Evolutionary conservation across 2,329 filamentous ascomycete genomes (phyloP).

Genomic region (Apiospora koreana): DNA sequence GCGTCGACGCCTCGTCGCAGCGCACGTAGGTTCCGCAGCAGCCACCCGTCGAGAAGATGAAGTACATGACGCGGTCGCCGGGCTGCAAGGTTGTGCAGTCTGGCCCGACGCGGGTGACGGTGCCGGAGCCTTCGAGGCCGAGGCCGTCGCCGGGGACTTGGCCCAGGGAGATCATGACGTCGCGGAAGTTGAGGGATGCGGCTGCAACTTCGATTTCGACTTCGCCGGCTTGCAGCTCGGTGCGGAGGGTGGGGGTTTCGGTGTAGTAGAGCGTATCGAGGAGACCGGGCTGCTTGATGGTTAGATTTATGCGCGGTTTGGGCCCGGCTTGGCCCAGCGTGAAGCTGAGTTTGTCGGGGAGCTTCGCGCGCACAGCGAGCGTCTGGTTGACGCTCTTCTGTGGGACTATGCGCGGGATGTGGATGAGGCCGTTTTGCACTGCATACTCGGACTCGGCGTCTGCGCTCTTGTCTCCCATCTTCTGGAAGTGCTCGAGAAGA

Average conservation of each 20-base stretch:
- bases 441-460: conserved; percentile 10
- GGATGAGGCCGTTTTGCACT: conserved; percentile 3
- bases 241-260: background rate
- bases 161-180: conserved; percentile 38
- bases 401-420: conserved; percentile 6
- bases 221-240: conserved; percentile 31
- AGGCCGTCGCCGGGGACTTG: conserved; percentile 30
- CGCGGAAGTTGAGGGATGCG: conserved; percentile 35
- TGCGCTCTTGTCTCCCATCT: background rate
- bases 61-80: conserved; percentile 39
- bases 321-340: background rate
- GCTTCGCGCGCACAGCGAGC: background rate
- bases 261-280: conserved; percentile 13
- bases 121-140: conserved; percentile 42
- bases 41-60: conserved; percentile 8
- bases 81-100: conserved; percentile 30
- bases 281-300: conserved; percentile 33
- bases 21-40: conserved; percentile 28
- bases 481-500: background rate
- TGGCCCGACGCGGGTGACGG: conserved; percentile 34
- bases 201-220: conserved; percentile 40
- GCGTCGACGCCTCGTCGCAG: conserved; percentile 28
- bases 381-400: conserved; percentile 9
- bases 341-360: background rate
- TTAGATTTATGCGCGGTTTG: conserved; percentile 20